Evolutionary conservation across 345 rosid species (phyloP).

Genomic region (Gossypium anomalum): DNA sequence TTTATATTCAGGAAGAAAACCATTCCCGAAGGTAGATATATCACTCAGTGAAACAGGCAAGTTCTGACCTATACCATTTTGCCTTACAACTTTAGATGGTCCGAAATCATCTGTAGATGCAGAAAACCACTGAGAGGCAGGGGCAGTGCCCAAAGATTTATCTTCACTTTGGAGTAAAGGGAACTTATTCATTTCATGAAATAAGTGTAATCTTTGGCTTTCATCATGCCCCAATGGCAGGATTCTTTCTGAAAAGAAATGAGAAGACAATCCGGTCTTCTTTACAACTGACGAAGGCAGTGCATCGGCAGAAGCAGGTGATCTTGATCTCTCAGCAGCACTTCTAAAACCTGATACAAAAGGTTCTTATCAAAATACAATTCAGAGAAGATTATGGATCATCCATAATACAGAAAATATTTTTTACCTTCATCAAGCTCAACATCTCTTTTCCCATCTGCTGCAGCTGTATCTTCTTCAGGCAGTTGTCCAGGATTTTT

Average conservation of each 20-base stretch:
- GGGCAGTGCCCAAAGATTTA: background rate
- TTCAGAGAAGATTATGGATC: constrained; percentile 11
- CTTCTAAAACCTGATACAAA: constrained; percentile 39
- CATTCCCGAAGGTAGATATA: constrained; percentile 35
- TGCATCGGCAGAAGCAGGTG: constrained; percentile 24
- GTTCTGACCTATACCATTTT: constrained; percentile 31
- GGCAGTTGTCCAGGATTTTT: constrained; percentile 26
- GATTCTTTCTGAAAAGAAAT: background rate
- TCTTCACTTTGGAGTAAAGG: background rate
- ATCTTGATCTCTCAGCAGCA: constrained; percentile 23
- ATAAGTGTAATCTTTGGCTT: background rate
- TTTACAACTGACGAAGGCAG: constrained; percentile 29
- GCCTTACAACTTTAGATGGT: constrained; percentile 29
- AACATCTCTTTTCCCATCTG: constrained; percentile 24
- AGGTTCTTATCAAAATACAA: constrained; percentile 27
- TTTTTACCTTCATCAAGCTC: constrained; percentile 54
- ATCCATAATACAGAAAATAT: constrained; percentile 16
- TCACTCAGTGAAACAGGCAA: constrained; percentile 30
- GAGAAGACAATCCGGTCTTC: constrained; percentile 20
- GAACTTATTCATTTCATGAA: constrained; percentile 1
- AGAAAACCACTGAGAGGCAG: background rate
- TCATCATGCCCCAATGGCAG: background rate
- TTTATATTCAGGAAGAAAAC: constrained; percentile 40
- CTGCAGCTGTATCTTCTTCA: constrained; percentile 29
- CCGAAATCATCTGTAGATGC: constrained; percentile 26